phyloP scores from a whole-genome alignment of 2,329 filamentous ascomycete species.

The Paracoccidioides lutzii region DNA sequence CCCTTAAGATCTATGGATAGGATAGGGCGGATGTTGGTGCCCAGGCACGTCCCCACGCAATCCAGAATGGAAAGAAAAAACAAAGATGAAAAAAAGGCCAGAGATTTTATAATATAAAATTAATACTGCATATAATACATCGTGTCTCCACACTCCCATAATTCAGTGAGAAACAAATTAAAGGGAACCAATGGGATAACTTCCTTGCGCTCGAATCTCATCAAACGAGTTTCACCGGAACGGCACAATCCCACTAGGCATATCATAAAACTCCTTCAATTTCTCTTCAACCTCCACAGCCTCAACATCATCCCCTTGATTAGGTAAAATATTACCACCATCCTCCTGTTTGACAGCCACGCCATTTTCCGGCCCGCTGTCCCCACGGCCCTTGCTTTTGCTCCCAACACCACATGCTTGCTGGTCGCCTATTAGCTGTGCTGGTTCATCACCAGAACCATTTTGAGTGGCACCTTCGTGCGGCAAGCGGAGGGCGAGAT shows the following conservation, averaged over 20 bases:
- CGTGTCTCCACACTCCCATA: too few species aligned
- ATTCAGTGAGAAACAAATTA: too few species aligned
- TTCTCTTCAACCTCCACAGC: conserved; percentile 20
- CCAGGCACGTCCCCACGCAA: too few species aligned
- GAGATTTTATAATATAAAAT: too few species aligned
- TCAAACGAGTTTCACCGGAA: conserved; percentile 1
- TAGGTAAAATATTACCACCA: not conserved
- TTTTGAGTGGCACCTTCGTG: conserved; percentile 19
- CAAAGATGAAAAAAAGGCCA: too few species aligned
- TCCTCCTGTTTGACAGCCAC: conserved; percentile 4
- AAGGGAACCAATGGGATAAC: not conserved
- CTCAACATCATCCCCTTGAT: conserved; percentile 15
- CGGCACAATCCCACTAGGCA: conserved; percentile 25
- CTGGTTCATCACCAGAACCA: conserved; percentile 15
- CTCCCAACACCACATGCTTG: conserved; percentile 12
- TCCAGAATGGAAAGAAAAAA: too few species aligned
- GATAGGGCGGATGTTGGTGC: too few species aligned
- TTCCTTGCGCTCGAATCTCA: not conserved
- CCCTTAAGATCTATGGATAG: too few species aligned
- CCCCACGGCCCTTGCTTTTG: conserved; percentile 16
- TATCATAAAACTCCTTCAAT: conserved; percentile 30
- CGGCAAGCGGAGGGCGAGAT: conserved; percentile 44
- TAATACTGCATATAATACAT: too few species aligned
- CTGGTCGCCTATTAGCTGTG: conserved; percentile 15
- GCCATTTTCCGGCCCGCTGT: conserved; percentile 17